Evolutionary conservation across 352 stramenopile genomes (phyloP), one percentile per base, ranked within the genome.

Genomic region (Phytophthora cryptogea): DNA sequence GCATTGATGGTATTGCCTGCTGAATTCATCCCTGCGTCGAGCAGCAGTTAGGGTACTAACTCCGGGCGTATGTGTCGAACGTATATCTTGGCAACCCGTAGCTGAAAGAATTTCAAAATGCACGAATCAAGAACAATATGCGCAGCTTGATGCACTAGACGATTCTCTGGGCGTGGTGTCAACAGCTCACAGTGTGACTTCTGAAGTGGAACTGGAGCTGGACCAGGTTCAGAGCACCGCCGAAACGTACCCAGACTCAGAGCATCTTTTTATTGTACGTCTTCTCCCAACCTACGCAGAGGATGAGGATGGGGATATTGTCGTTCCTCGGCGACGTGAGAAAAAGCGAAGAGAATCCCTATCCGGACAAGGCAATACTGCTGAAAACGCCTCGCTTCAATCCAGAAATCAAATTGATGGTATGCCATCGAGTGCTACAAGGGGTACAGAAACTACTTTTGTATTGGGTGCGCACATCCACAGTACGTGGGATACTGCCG

Each of bases 401-500:
- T 10, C 16, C 11, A 31, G 13, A 14, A 45, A 30, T 23, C 20
- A 23, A 23, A 23, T 23, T 23, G 20, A 23, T 23, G 20, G 20
- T 23, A 23, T 23, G 20, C 20, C 20, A 23, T 23, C 20, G 20
- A 9, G 31, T 31, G 41, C 28, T 14, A 35, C n/a, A 20, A 60
- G 7, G 8, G 44, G 40, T 16, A 50, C 27, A 4, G 52, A 65
- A 4, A 40, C 41, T 48, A 39, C 47, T 6, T 70, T 68, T 32
- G 23, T 72, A 1, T 48, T 80, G 42, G 60, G 69, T 44, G 60
- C 59, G 27, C 39, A 39, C 14, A 58, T 37, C 40, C 51, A 20
- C 3, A 72, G 46, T 20, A 51, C 68, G 20, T 81, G 71, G 68
- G 36, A 76, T 28, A 58, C 59, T 30, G 71, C 74, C 14, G 70